These are phyloP conservation scores for Rhododendron simsii DNA, from an alignment of 148 eudicot species.

Conservation along the genomic window DNA sequence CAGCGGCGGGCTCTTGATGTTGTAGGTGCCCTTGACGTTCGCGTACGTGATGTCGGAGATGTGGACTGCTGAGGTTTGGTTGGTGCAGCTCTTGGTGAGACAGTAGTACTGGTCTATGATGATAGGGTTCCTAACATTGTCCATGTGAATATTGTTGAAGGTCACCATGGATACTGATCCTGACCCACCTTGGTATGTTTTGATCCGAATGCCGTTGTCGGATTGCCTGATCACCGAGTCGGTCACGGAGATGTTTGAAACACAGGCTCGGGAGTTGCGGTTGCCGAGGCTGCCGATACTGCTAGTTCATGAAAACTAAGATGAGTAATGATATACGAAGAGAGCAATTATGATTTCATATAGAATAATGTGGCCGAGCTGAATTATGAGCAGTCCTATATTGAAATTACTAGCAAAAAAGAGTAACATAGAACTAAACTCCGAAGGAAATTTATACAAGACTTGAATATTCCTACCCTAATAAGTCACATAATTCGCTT, in stretches of 20 bases:
- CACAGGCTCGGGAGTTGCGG: constrained; percentile 72
- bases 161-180: constrained; percentile 67
- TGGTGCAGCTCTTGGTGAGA: constrained; percentile 45
- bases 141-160: constrained; percentile 70
- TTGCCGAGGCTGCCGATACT: constrained; percentile 94
- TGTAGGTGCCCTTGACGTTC: constrained; percentile 70
- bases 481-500: no score
- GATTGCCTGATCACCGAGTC: constrained; percentile 69
- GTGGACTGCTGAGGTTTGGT: constrained; percentile 68
- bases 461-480: background rate
- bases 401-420: background rate
- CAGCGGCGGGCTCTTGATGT: constrained; percentile 52
- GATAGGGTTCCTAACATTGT: constrained; percentile 78
- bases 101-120: constrained; percentile 90
- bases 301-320: constrained; percentile 11
- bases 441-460: background rate
- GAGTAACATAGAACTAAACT: background rate
- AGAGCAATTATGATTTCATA: background rate
- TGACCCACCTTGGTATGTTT: constrained; percentile 98
- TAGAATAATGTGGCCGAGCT: background rate
- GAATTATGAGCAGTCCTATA: background rate
- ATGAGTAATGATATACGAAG: background rate
- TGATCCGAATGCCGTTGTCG: constrained; percentile 83
- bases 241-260: constrained; percentile 63
- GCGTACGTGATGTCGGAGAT: constrained; percentile 37